A percentile compares a stretch with the other conserved stretches of the same genome.
phyloP scores from a whole-genome alignment of 177 flowering plant species.

The Vitis hybrid region DNA sequence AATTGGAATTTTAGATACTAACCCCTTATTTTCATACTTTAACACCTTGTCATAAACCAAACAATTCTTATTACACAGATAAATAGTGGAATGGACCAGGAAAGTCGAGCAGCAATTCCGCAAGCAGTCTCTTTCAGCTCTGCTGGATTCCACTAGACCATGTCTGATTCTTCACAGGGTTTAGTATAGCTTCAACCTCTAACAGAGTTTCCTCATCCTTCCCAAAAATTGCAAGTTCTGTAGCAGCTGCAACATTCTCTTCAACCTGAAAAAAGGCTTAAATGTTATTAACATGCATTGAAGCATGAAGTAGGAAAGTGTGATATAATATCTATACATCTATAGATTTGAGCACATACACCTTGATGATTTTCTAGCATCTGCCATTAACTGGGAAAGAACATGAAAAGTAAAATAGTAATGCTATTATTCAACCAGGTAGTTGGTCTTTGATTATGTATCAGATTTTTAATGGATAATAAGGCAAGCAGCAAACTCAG shows the following conservation, averaged over 20 bases:
- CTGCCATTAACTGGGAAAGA: not conserved
- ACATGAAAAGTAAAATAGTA: not conserved
- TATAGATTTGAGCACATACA: not conserved
- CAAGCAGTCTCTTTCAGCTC: slow-evolving; percentile 20
- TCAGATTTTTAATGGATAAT: not conserved
- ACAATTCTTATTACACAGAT: no score
- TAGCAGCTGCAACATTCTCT: slow-evolving; percentile 80
- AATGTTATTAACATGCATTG: not conserved
- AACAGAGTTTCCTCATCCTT: slow-evolving; percentile 52
- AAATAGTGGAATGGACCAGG: no score
- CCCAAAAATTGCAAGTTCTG: slow-evolving; percentile 54
- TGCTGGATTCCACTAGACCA: slow-evolving; percentile 91
- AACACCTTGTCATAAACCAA: no score
- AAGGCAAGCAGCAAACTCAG: not conserved
- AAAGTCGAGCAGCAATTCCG: no score
- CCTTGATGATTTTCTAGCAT: not conserved
- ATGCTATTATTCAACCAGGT: not conserved
- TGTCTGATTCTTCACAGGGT: slow-evolving; percentile 88
- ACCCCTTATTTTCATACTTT: no score
- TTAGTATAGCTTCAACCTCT: slow-evolving; percentile 73
- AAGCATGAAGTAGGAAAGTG: not conserved
- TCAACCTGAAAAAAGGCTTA: slow-evolving; percentile 51
- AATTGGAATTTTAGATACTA: no score
- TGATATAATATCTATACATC: not conserved
- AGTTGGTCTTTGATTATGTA: not conserved